A percentile compares a stretch with the other conserved stretches of the same genome.
phyloP scores from a whole-genome alignment of 2,329 filamentous ascomycete species.

The Fusarium sp. region DNA sequence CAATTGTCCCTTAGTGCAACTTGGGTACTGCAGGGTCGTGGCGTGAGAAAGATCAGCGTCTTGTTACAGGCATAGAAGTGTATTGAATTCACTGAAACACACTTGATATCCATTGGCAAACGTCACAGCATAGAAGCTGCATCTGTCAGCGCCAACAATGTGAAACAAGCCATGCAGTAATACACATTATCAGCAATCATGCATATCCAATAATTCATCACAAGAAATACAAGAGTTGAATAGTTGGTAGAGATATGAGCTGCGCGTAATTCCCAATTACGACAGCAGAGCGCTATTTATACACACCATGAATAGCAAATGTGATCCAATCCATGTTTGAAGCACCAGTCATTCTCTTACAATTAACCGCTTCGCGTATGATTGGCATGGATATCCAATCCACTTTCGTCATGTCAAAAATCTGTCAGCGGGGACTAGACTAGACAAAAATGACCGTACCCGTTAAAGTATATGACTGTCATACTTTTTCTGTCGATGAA shows the following conservation, averaged over 20 bases:
- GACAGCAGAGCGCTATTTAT: not conserved
- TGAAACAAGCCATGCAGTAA: not conserved
- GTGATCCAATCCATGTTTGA: conserved; percentile 2
- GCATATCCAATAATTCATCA: not conserved
- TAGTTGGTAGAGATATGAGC: not conserved
- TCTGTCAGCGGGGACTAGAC: conserved; percentile 36
- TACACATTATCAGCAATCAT: not conserved
- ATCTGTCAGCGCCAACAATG: not conserved
- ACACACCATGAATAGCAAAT: not conserved
- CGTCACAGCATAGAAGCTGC: not conserved
- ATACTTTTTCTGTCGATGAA: conserved; percentile 34
- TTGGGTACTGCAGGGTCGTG: conserved; percentile 19
- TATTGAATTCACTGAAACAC: not conserved
- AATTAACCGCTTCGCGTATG: conserved; percentile 19
- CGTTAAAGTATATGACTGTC: not conserved
- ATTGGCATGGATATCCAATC: conserved; percentile 20
- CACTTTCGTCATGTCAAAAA: conserved; percentile 46
- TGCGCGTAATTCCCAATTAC: not conserved
- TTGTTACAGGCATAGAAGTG: not conserved
- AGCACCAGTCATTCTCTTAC: not conserved
- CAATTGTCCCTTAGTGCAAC: not conserved
- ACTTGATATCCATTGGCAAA: not conserved
- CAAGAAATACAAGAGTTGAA: not conserved
- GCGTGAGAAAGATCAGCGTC: conserved; percentile 12
- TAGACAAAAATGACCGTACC: conserved; percentile 6